Base-by-base conservation (phyloP, 331 rosid species). In the Stylosanthes scabra region DNA sequence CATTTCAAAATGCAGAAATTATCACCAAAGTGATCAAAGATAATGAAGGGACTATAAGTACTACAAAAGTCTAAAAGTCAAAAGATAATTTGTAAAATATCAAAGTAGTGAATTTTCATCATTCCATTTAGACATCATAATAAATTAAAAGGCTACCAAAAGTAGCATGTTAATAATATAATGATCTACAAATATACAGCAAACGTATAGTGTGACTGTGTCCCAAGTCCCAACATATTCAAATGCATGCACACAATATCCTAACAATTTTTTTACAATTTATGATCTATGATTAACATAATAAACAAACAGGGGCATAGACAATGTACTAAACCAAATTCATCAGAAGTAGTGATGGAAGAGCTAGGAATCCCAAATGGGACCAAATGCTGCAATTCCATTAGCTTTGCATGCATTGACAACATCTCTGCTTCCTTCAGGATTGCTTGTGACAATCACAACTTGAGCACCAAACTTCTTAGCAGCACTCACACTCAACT, bases 401-500 rank as follows among this genome's bases (percentile, higher is more conserved):
- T 59, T 72, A 12, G 40, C 55, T 25, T 72, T 82, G 69, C 82
- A 81, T 9, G 86, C 82, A 54, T 41, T 63, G 20, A 84, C 85
- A 9, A 84, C 88, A 31, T 84, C 85, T 71, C 81, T 75, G 51
- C 84, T 83, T 25, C 85, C 81, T 68, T 80, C 69, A 29, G 88
- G 88, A 66, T 84, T 84, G 41, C 86, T 85, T 1, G 86, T 85
- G 2, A 85, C 86, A 16, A 85, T 71, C 9, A 81, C 82, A 37
- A 78, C 88, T 68, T 85, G 78, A 56, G 82, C 84, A 45, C 76
- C 57, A 82, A 84, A 82, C 0, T 56, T 51, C 69, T 59, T 78
- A 0, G 85, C 87, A 3, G 88, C 74, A 2, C 9, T 49, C 0
- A 82, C 78, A 1, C 81, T 78, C 84, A 84, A 1, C 40, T 84